A percentile compares a stretch with the other conserved stretches of the same genome.
Conservation (phyloP, 495 filamentous ascomycete genomes). For the Staphylotrichum tortipilum region DNA sequence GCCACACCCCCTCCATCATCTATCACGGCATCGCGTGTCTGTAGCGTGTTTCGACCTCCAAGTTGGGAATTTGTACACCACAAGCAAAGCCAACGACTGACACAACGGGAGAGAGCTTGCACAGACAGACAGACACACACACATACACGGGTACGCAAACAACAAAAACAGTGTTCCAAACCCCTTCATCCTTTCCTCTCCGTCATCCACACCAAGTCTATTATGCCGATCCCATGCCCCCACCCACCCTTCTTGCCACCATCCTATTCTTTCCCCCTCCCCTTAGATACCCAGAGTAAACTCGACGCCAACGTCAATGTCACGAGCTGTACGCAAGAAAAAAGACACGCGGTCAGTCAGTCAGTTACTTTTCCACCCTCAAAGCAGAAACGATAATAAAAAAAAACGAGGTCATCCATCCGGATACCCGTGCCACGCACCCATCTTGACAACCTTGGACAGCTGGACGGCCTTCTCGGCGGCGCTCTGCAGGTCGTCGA, state of each 20-base stretch:
- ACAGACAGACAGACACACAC: too few relatives aligned
- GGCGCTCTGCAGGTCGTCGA: conserved; percentile 93
- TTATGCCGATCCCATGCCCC: not conserved
- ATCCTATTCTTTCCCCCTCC: not conserved
- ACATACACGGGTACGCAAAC: too few relatives aligned
- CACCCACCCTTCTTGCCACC: too few relatives aligned
- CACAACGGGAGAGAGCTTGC: too few relatives aligned
- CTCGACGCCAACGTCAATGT: conserved; percentile 96
- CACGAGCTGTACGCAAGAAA: conserved; percentile 54
- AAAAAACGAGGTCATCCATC: conserved; percentile 1
- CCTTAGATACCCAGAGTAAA: conserved; percentile 89
- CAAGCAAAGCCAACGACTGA: not conserved
- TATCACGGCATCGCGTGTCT: not conserved
- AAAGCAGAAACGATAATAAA: not conserved
- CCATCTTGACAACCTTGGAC: conserved; percentile 98
- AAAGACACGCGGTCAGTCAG: conserved; percentile 6
- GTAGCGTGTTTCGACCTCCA: too few relatives aligned
- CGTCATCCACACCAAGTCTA: not conserved
- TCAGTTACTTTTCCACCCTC: not conserved
- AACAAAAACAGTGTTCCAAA: too few relatives aligned
- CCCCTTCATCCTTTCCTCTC: not conserved
- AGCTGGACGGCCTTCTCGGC: conserved; percentile 98
- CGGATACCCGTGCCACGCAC: conserved; percentile 36
- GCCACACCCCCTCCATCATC: not conserved
- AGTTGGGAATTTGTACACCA: not conserved